Conservation (phyloP, 192 early-diverging fungal genomes). For the Coemansia sp. region DNA sequence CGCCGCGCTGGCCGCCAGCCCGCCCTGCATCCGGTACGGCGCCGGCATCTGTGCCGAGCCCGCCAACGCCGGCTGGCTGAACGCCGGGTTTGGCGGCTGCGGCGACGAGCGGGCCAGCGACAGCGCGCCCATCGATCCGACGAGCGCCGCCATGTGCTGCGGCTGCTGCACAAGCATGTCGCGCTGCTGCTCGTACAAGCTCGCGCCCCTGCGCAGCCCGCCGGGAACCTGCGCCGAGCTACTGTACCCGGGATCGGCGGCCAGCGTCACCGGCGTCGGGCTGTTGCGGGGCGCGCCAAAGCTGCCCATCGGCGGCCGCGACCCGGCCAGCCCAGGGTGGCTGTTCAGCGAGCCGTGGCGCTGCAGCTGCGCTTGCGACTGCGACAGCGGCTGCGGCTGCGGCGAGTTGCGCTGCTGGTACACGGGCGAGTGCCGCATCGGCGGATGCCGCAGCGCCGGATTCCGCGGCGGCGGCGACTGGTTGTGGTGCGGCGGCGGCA, state of each 20-base stretch:
- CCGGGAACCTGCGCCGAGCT: not conserved
- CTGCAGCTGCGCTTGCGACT: slow-evolving; percentile 15
- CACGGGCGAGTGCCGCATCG: slow-evolving; percentile 14
- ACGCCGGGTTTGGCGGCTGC: not conserved
- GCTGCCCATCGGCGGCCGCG: not conserved
- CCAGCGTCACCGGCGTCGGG: not conserved
- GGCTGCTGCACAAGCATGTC: slow-evolving; percentile 2
- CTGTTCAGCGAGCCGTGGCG: slow-evolving; percentile 15
- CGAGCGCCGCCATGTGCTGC: slow-evolving; percentile 23
- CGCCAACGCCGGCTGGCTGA: slow-evolving; percentile 1
- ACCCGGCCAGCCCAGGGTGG: not conserved
- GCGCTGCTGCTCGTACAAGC: slow-evolving; percentile 5
- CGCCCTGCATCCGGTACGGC: slow-evolving; percentile 3
- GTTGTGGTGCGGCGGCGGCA: slow-evolving; percentile 6
- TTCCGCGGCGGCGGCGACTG: slow-evolving; percentile 1
- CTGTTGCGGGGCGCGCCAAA: not conserved
- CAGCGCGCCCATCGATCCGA: slow-evolving; percentile 32
- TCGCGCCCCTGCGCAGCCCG: not conserved
- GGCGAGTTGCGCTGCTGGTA: slow-evolving; percentile 13
- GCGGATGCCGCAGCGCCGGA: slow-evolving; percentile 12
- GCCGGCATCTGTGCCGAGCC: slow-evolving; percentile 6
- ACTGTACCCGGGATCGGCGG: not conserved
- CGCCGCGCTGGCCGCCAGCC: not conserved
- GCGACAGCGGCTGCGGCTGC: slow-evolving; percentile 18
- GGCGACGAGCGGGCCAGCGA: slow-evolving; percentile 4